Conservation (phyloP, 495 filamentous ascomycete genomes). For the Elaphomyces granulatus region DNA sequence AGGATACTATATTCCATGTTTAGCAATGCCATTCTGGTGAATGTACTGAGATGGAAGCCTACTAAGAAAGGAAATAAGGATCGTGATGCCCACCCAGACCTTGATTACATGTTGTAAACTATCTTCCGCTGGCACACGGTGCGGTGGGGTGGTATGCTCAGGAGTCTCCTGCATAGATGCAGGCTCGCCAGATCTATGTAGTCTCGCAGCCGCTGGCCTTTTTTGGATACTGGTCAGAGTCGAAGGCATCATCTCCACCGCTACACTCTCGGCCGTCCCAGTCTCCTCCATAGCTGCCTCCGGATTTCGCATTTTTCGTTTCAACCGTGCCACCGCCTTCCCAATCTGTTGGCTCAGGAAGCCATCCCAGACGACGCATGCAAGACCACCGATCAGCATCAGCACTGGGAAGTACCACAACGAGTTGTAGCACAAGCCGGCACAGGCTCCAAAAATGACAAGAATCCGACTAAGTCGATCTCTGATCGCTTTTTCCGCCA, state of each 20-base stretch:
- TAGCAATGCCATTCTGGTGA: no score
- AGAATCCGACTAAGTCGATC: constrained; percentile 55
- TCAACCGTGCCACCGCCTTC: constrained; percentile 12
- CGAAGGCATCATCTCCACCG: constrained; percentile 8
- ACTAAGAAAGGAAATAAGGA: constrained; percentile 42
- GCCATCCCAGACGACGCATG: constrained; percentile 47
- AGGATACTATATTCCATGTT: constrained; percentile 24
- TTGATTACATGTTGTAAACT: constrained; percentile 16
- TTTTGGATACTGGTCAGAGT: constrained; percentile 12
- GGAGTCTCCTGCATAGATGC: constrained; percentile 1
- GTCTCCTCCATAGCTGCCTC: constrained; percentile 4
- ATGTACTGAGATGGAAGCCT: constrained; percentile 2
- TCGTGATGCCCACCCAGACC: constrained; percentile 23
- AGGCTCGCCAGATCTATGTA: constrained; percentile 4
- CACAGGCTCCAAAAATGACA: constrained; percentile 52
- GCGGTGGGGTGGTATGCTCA: no score
- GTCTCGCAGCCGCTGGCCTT: constrained; percentile 3
- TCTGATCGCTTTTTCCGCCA: constrained; percentile 60
- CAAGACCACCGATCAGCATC: constrained; percentile 43
- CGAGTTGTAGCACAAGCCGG: constrained; percentile 61
- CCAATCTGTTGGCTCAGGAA: constrained; percentile 31
- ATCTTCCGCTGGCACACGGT: no score
- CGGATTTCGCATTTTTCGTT: constrained; percentile 7
- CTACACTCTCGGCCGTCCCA: not conserved
- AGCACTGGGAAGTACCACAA: constrained; percentile 75